Percentiles rank a stretch among this genome's conserved stretches.
Evolutionary conservation across 1,139 yeast genomes (phyloP).

Genomic region (Kurtzmaniella natalensis): DNA sequence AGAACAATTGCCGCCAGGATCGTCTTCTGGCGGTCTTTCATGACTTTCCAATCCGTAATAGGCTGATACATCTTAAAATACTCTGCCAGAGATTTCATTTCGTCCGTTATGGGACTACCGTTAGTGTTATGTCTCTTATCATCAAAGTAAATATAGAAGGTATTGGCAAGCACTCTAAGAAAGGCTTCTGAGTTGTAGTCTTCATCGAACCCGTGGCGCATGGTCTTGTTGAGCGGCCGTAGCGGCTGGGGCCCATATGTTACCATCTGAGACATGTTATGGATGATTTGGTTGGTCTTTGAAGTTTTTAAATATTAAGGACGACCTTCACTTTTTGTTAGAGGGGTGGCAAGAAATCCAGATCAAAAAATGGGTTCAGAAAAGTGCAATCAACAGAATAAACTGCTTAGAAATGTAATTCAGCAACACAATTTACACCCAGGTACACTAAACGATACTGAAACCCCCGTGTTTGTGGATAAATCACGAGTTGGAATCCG

Average conservation of each 20-base stretch:
- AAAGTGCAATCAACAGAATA: no score
- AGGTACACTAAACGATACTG: no score
- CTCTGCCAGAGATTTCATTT: constrained; percentile 40
- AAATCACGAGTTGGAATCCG: no score
- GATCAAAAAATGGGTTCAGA: no score
- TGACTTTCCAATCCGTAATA: constrained; percentile 84
- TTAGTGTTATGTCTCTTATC: constrained; percentile 90
- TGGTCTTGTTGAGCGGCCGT: constrained; percentile 48
- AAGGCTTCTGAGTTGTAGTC: constrained; percentile 63
- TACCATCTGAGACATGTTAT: constrained; percentile 15
- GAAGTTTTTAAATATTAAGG: no score
- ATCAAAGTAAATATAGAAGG: constrained; percentile 76
- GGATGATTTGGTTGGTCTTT: no score
- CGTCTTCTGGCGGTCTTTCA: constrained; percentile 88
- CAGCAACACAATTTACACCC: no score
- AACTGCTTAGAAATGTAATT: no score
- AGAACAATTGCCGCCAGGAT: constrained; percentile 91
- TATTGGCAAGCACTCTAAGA: constrained; percentile 59
- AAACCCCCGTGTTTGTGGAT: no score
- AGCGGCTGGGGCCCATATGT: constrained; percentile 31
- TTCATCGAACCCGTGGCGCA: constrained; percentile 80
- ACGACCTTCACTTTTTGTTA: no score
- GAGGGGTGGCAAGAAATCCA: no score
- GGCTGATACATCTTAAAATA: constrained; percentile 58
- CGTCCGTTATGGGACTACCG: constrained; percentile 74